These are phyloP conservation scores for Cornus controversa DNA, from an alignment of 148 eudicot species.

Conservation along the genomic window DNA sequence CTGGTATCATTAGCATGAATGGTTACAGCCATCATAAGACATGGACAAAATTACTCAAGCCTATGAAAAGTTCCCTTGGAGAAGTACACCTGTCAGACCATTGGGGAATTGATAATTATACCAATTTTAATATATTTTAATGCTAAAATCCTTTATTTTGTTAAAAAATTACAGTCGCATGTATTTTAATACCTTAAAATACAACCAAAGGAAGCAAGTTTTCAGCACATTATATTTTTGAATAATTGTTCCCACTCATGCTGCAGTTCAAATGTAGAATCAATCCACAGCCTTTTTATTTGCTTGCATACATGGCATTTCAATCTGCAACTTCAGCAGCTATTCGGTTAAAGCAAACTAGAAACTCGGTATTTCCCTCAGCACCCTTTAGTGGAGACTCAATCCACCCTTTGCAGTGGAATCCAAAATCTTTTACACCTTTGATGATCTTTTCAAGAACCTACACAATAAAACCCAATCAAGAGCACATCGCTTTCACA, in stretches of 20 bases:
- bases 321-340: constrained; percentile 17
- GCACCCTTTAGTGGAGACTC: constrained; percentile 95
- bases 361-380: constrained; percentile 82
- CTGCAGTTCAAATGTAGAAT: background rate
- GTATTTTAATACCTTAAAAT: too few relatives aligned
- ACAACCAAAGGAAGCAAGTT: too few relatives aligned
- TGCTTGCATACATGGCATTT: background rate
- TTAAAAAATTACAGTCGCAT: too few relatives aligned
- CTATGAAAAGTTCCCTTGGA: too few relatives aligned
- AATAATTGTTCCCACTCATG: background rate
- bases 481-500: constrained; percentile 8
- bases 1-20: too few relatives aligned
- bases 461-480: constrained; percentile 34
- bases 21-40: too few relatives aligned
- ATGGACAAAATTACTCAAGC: too few relatives aligned
- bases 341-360: constrained; percentile 63
- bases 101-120: too few relatives aligned
- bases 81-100: too few relatives aligned
- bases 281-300: background rate
- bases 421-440: constrained; percentile 73
- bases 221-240: too few relatives aligned
- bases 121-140: too few relatives aligned
- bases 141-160: too few relatives aligned
- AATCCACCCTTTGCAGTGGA: constrained; percentile 76
- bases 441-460: constrained; percentile 70